Evolutionary conservation across 2,329 filamentous ascomycete species (phyloP).

Genomic region (Aspergillus luchuensis): DNA sequence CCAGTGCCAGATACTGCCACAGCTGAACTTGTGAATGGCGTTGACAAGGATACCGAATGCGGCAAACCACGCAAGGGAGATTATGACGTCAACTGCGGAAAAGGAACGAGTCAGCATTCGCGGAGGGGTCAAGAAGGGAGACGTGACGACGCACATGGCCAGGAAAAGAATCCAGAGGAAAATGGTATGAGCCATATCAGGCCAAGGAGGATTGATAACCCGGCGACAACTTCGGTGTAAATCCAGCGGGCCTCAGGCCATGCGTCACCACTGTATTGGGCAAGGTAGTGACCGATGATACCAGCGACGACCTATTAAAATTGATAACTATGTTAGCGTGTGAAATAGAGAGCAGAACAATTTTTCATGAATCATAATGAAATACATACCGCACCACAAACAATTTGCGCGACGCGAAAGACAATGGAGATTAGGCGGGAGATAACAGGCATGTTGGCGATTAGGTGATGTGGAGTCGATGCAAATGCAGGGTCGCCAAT

Average conservation of each 20-base stretch:
- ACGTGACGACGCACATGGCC: conserved; percentile 51
- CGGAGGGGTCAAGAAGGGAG: not conserved
- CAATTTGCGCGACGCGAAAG: conserved; percentile 65
- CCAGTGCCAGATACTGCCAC: conserved; percentile 65
- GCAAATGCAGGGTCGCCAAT: conserved; percentile 2
- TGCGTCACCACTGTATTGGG: conserved; percentile 50
- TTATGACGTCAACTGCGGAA: conserved; percentile 61
- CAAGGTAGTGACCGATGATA: conserved; percentile 67
- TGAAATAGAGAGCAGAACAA: not conserved
- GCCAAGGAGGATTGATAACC: conserved; percentile 67
- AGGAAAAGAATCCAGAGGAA: conserved; percentile 66
- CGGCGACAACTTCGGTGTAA: conserved; percentile 72
- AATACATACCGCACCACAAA: conserved; percentile 64
- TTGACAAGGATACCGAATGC: conserved; percentile 68
- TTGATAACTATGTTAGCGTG: not conserved
- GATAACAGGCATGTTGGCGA: conserved; percentile 50
- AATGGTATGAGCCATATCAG: conserved; percentile 75
- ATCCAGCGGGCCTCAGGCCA: conserved; percentile 68
- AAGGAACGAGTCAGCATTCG: conserved; percentile 1
- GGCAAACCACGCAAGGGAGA: conserved; percentile 71
- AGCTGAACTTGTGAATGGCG: conserved; percentile 54
- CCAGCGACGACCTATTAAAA: conserved; percentile 59
- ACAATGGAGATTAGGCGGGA: conserved; percentile 59
- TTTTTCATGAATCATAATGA: not conserved
- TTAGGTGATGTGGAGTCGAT: not conserved